Conservation (phyloP, 83 land plant species). For the Diphasiastrum complanatum region DNA sequence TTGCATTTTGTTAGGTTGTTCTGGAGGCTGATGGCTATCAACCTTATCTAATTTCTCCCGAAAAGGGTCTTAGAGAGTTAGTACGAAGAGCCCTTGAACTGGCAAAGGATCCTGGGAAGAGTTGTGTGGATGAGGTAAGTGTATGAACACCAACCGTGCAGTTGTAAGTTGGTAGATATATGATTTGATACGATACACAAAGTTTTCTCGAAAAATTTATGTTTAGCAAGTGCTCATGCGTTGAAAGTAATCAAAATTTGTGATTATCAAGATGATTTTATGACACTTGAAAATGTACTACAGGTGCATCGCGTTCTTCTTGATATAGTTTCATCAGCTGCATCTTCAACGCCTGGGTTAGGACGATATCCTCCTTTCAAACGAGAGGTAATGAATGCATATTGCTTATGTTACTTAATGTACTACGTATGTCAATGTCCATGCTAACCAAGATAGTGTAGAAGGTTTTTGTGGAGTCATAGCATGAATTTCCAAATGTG, state of each 20-base stretch:
- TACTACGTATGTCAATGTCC: neutral
- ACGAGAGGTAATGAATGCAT: constrained; percentile 59
- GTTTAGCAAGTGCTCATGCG: neutral
- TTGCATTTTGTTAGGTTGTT: constrained; percentile 51
- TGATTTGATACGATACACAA: neutral
- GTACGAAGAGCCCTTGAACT: constrained; percentile 81
- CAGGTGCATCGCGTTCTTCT: constrained; percentile 88
- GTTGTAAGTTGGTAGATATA: neutral
- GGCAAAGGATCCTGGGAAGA: constrained; percentile 88
- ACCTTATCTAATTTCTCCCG: constrained; percentile 96
- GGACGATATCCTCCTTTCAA: constrained; percentile 97
- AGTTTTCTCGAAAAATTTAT: neutral
- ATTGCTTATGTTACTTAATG: too few relatives aligned
- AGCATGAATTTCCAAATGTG: too few relatives aligned
- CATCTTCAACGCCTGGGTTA: constrained; percentile 85
- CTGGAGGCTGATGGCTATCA: constrained; percentile 99
- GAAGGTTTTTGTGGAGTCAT: too few relatives aligned
- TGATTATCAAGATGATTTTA: neutral
- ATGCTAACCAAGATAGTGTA: neutral
- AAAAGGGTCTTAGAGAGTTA: constrained; percentile 87
- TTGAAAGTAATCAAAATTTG: too few relatives aligned
- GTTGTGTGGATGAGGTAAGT: constrained; percentile 98
- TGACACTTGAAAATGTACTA: neutral
- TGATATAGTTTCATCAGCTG: constrained; percentile 89
- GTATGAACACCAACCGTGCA: neutral